Evolutionary conservation across 805 yeast species (phyloP), one percentile per base, ranked within the genome.

Genomic region (Blastobotrys terrestris): DNA sequence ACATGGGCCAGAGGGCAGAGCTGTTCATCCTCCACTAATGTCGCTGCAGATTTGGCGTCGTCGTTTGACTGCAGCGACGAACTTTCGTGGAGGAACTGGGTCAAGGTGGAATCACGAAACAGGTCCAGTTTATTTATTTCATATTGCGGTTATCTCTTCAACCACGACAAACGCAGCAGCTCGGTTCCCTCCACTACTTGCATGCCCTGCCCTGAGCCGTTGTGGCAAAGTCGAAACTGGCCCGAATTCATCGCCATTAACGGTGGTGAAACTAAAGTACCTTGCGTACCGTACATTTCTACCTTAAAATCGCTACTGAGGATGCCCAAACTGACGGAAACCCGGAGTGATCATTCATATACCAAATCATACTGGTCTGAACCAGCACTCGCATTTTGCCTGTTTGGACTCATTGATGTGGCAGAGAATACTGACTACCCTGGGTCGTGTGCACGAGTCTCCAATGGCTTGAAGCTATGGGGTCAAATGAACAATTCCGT

Each of bases 1-100:
- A 47, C 61, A 55, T 52, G 70, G 41, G 61, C 58, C 48, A 69
- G 66, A 54, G 16, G 35, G 21, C 60, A 62, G 19, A 51, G 60
- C n/a, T 49, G 60, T 62, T n/a, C n/a, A n/a, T n/a, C n/a, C n/a
- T n/a, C n/a, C n/a, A n/a, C n/a, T n/a, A n/a, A n/a, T n/a, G n/a
- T n/a, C n/a, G n/a, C n/a, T n/a, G n/a, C n/a, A n/a, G n/a, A n/a
- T n/a, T n/a, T n/a, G n/a, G n/a, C 20, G 26, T 13, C 18, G 4
- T 19, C 21, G 11, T 20, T 15, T 18, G 20, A 43, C 7, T 45
- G 39, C 5, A 40, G 21, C 40, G 18, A 45, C 19, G 39, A 31
- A 35, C 26, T 14, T 3, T n/a, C 13, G 44, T 78, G 83, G 83
- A 54, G 60, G 6, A 67, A 71, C 18, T 78, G 83, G 83, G 66